Percentiles rank a stretch among this genome's conserved stretches.
Conservation (phyloP, 805 yeast species). For the Cyberlindnera subsufficiens region DNA sequence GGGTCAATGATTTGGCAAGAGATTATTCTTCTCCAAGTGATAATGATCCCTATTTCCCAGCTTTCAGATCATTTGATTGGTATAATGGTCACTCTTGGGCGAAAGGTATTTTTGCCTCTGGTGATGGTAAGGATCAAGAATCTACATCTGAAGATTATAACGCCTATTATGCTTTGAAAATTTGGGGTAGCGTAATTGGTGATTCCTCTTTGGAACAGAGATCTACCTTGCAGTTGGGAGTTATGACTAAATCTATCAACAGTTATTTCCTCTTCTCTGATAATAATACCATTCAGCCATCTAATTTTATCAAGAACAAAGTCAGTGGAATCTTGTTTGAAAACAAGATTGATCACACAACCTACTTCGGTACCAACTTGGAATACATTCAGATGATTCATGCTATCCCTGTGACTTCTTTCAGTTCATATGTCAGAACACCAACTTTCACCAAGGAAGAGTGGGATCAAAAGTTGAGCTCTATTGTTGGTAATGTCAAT, state of each 20-base stretch:
- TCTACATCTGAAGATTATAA: constrained; percentile 72
- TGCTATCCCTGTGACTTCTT: constrained; percentile 67
- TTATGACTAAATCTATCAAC: constrained; percentile 48
- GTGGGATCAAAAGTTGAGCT: constrained; percentile 47
- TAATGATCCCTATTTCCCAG: constrained; percentile 56
- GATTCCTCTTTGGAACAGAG: constrained; percentile 47
- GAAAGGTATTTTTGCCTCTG: constrained; percentile 61
- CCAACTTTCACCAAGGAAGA: constrained; percentile 54
- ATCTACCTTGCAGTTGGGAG: constrained; percentile 55
- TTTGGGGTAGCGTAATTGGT: constrained; percentile 54
- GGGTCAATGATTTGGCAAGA: constrained; percentile 55
- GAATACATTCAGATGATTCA: constrained; percentile 78
- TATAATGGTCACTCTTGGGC: constrained; percentile 78
- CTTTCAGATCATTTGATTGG: constrained; percentile 67
- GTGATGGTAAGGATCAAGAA: constrained; percentile 76
- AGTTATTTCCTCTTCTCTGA: constrained; percentile 48
- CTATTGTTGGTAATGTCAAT: constrained; percentile 40
- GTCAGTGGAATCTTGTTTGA: constrained; percentile 74
- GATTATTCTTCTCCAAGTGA: constrained; percentile 59
- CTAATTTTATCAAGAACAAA: constrained; percentile 49
- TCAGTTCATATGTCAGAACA: constrained; percentile 54
- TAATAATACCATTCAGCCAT: constrained; percentile 52
- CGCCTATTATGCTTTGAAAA: constrained; percentile 59
- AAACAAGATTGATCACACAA: constrained; percentile 66
- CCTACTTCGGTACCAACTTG: constrained; percentile 67